These are phyloP conservation scores for Camelina sativa DNA, from an alignment of 345 rosid species.

Conservation along the genomic window DNA sequence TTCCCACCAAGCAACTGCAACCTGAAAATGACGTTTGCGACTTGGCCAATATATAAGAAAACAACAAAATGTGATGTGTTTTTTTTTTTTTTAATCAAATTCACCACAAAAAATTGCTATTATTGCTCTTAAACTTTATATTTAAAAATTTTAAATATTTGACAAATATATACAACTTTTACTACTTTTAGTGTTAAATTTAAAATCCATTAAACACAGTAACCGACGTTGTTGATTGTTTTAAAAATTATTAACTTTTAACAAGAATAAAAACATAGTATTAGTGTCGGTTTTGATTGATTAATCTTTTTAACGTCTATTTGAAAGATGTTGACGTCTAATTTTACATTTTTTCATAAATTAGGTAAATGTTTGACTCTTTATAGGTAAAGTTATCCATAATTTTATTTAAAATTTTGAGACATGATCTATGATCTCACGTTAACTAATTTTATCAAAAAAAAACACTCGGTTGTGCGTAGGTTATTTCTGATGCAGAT, in stretches of 20 bases:
- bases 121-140: not conserved
- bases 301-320: not conserved
- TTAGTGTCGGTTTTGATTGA: not conserved
- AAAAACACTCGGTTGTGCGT: not conserved
- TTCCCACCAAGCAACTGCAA: conserved; percentile 1
- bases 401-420: not conserved
- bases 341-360: not conserved
- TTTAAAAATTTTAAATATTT: too few species aligned
- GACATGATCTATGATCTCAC: not conserved
- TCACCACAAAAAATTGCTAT: not conserved
- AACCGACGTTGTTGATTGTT: not conserved
- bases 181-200: not conserved
- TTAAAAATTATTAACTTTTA: not conserved
- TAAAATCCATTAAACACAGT: not conserved
- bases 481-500: too few species aligned
- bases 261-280: not conserved
- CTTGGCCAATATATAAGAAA: not conserved
- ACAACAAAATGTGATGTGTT: not conserved
- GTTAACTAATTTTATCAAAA: not conserved
- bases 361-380: not conserved
- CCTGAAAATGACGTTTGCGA: conserved; percentile 22
- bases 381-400: not conserved
- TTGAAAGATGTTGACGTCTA: not conserved
- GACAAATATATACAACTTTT: not conserved
- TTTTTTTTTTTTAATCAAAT: not conserved